Evolutionary conservation across 2,329 filamentous ascomycete genomes (phyloP), one percentile per base, ranked within the genome.

Genomic region (Leptosphaerulina australis): DNA sequence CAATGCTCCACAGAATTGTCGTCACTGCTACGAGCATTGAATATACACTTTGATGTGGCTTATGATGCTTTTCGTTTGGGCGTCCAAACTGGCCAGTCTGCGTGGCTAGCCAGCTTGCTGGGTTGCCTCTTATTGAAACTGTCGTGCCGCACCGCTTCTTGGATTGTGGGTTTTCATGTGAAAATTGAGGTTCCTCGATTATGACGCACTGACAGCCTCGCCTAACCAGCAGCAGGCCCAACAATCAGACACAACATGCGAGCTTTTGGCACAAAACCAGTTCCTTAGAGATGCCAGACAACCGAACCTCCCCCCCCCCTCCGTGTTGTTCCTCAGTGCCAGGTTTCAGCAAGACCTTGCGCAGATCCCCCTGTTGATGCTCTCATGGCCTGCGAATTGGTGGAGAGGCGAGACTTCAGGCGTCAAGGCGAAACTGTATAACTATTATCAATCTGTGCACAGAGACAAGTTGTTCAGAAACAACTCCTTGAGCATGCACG

Each of bases 91-190:
- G 30, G 26, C 26, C 41, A 37, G 18, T 40, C 39, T 20, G 40
- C 29, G 35, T 35, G 17, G 26, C 34, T 37, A 21, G 35, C 36
- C 31, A n/a, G n/a, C n/a, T n/a, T n/a, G n/a, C n/a, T n/a, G n/a
- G n/a, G n/a, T n/a, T n/a, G n/a, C n/a, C 15, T 39, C 17, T 17
- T 14, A 18, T 22, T 39, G 14, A 35, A 41, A 45, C 25, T 45
- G 41, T 45, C 25, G 48, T 51, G 48, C 41, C 37, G 35, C 30
- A 20, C 48, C 22, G 6, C 12, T 37, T 21, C 37, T 33, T 38
- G 35, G 8, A 37, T 51, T 51, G 41, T 51, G 40, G 22, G 29
- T 34, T 34, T 40, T 47, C 48, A 51, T 45, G 48, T 51, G 41
- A 51, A 46, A 29, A 26, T 24, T 12, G 7, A 24, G 26, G 48